These are phyloP conservation scores for Digitaria exilis DNA, from an alignment of 202 grass and related monocot genomes.

Conservation along the genomic window DNA sequence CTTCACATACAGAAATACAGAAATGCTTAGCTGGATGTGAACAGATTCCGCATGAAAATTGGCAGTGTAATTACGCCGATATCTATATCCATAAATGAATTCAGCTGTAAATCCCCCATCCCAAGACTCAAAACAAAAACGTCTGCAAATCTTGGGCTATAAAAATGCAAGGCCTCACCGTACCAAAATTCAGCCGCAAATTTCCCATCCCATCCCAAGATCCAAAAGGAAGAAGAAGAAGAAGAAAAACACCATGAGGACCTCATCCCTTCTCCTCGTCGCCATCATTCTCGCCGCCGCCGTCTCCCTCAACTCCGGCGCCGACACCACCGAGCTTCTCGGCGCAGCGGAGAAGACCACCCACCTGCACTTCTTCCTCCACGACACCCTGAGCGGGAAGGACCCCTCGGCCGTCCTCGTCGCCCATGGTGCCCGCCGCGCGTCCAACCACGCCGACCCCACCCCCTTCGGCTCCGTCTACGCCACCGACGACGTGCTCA, in stretches of 20 bases:
- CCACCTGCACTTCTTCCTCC: constrained; percentile 59
- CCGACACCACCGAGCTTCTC: neutral
- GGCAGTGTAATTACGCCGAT: neutral
- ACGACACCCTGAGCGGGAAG: constrained; percentile 47
- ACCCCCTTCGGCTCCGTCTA: constrained; percentile 40
- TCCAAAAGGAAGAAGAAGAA: too few species aligned
- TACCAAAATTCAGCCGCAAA: neutral
- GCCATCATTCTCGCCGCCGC: neutral
- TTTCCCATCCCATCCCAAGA: neutral
- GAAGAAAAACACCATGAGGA: constrained; percentile 22
- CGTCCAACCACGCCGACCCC: neutral
- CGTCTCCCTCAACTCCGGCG: neutral
- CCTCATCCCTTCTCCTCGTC: neutral
- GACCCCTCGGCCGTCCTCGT: constrained; percentile 43
- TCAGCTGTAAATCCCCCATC: too few species aligned
- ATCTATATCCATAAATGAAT: neutral
- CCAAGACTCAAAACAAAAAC: too few species aligned
- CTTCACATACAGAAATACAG: neutral
- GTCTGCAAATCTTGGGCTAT: neutral
- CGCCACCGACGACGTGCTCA: constrained; percentile 49
- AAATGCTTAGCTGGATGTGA: neutral
- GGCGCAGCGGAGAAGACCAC: constrained; percentile 34
- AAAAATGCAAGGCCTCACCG: neutral
- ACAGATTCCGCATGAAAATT: neutral
- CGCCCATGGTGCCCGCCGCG: neutral